Evolutionary conservation across 352 stramenopile species (phyloP), one percentile per base, ranked within the genome.

Genomic region (Pythium guiyangense): DNA sequence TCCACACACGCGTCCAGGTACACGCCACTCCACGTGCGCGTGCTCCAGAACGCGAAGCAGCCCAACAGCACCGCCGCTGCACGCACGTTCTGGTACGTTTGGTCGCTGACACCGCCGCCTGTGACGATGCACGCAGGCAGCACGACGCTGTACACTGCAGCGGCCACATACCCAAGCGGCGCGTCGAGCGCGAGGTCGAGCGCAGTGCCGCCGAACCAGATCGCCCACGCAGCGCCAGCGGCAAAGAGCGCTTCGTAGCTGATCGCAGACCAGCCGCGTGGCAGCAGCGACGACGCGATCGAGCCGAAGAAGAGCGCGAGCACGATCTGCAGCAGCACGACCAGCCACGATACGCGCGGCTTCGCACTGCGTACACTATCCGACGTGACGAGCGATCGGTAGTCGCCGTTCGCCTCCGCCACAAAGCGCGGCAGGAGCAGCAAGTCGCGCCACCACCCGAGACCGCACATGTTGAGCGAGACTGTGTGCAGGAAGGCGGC

Each of bases 391-490:
- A 57, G 66, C 53, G 8, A 39, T 66, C 63, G 40, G 39, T 27
- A 39, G 35, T 60, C 34, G 22, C 22, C 27, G 47, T 70, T 70
- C n/a, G 49, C 54, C 31, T 70, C 47, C 14, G 22, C 22, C 11
- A 70, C 63, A 20, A 62, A 52, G 15, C 26, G 22, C 8, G 58
- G 63, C 8, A 70, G 63, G 34, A 40, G 17, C 48, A 70, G 49
- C 31, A 66, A 18, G 44, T 70, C 63, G 18, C 48, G 54, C 35
- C 63, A 51, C 59, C 63, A 70, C 12, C 22, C 54, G 29, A 60
- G 35, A 27, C 63, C 63, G 15, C 49, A 59, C 25, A 57, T 51
- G 9, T 70, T 65, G 34, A 66, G 58, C 46, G 63, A 66, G 8
- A 56, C 49, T 0, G 61, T 15, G n/a, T 44, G 57, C 18, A 70